Evolutionary conservation across 441 rosid genomes (phyloP).

Genomic region (Populus tomentosa): DNA sequence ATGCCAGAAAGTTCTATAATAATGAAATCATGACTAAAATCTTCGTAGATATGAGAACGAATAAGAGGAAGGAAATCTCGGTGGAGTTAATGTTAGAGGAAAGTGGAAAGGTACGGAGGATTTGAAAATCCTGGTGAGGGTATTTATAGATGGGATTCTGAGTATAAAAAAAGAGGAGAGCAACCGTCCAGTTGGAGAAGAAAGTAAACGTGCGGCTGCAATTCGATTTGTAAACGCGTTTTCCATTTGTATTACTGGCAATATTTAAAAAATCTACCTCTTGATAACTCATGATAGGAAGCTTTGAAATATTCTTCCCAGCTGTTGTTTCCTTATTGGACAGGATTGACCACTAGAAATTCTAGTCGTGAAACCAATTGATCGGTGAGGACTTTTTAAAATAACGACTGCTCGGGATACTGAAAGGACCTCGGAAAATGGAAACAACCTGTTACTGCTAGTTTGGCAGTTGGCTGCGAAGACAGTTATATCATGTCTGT

Average conservation of each 20-base stretch:
- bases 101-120: not conserved
- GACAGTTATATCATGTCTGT: no score
- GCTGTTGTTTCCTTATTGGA: not conserved
- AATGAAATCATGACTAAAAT: not conserved
- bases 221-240: not conserved
- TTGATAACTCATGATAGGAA: not conserved
- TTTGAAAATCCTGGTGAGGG: not conserved
- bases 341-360: not conserved
- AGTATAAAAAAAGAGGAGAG: not conserved
- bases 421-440: not conserved
- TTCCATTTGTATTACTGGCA: not conserved
- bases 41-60: not conserved
- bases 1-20: not conserved
- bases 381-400: no score
- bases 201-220: constrained; percentile 1
- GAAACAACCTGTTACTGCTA: no score
- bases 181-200: not conserved
- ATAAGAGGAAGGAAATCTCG: not conserved
- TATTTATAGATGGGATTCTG: constrained; percentile 11
- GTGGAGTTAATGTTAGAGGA: no score
- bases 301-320: constrained; percentile 3
- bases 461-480: no score
- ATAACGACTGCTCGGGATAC: not conserved
- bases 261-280: no score
- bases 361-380: not conserved